Evolutionary conservation across 1,284 basidiomycete species (phyloP), one percentile per base, ranked within the genome.

Genomic region (Cryptococcus jaspeensis): DNA sequence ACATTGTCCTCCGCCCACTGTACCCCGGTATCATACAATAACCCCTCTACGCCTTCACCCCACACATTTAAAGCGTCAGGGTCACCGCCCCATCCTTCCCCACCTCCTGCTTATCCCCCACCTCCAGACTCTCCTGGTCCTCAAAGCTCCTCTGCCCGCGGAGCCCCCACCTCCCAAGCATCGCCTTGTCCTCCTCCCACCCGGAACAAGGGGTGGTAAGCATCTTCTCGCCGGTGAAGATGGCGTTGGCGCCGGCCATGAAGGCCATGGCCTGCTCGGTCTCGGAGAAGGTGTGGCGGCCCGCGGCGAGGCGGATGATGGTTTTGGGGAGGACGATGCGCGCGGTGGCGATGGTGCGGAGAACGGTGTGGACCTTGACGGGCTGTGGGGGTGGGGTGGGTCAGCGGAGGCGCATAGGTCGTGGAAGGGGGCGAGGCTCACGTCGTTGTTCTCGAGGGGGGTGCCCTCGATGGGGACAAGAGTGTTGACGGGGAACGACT

Each of bases 401-500:
- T 60, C 47, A 60, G 52, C 51, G 35, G 4, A 1, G n/a, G 36
- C 5, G 23, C 38, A 20, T 9, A 38, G 12, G n/a, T 15, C 0
- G 25, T 37, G 15, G 44, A 13, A 39, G 13, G 12, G 20, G 16
- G n/a, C 11, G 13, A 13, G 16, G 66, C 78, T 67, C 50, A 80
- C 76, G 53, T 81, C 77, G 74, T 84, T 84, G 52, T 77, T 74
- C 65, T 82, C 82, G 60, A 85, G 74, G 3, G 83, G 83, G 0
- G 83, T 85, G 28, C 83, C 83, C 36, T 80, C 80, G 61, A 85
- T 85, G 7, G 83, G 82, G 0, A 84, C 83, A 52, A 99, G 82
- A 5, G 95, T 95, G 77, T 99, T 99, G 62, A 99, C 94, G 2
- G 95, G 95, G 83, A 99, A 99, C 11, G 91, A 94, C 77, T 99